Evolutionary conservation across 495 filamentous ascomycete genomes (phyloP).

Genomic region (Neurospora sp.): DNA sequence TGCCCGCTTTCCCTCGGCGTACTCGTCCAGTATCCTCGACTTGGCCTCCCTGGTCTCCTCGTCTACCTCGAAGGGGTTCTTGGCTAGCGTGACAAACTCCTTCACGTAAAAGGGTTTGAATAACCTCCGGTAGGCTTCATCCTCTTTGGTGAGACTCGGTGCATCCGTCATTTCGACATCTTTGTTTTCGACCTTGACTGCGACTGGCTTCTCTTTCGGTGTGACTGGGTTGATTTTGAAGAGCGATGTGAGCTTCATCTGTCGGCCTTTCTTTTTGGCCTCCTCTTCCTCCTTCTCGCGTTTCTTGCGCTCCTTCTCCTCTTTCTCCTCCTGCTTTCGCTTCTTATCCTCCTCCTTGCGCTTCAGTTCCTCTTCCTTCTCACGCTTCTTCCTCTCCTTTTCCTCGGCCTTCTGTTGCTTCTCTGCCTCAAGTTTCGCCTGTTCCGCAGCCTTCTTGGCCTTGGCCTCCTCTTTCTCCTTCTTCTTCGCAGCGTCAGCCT

Average conservation of each 20-base stretch:
- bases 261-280: constrained; percentile 52
- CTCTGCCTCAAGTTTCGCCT: constrained; percentile 17
- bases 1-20: constrained; percentile 26
- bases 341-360: constrained; percentile 35
- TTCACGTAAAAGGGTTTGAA: constrained; percentile 76
- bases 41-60: constrained; percentile 42
- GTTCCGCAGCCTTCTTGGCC: constrained; percentile 20
- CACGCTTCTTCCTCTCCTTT: constrained; percentile 31
- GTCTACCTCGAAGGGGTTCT: constrained; percentile 40
- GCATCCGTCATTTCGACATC: constrained; percentile 8
- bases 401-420: constrained; percentile 33
- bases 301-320: constrained; percentile 53
- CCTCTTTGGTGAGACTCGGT: constrained; percentile 17
- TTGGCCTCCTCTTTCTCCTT: constrained; percentile 29
- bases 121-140: constrained; percentile 54
- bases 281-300: constrained; percentile 49
- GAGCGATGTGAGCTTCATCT: constrained; percentile 37
- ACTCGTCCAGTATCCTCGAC: constrained; percentile 38
- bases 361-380: constrained; percentile 31
- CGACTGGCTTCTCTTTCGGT: constrained; percentile 17
- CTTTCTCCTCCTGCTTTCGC: constrained; percentile 45
- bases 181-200: constrained; percentile 11
- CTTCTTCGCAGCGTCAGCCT: constrained; percentile 36
- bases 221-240: constrained; percentile 43
- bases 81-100: constrained; percentile 52